phyloP scores from a whole-genome alignment of 78 protist species.

The Goniomonas avonlea region DNA sequence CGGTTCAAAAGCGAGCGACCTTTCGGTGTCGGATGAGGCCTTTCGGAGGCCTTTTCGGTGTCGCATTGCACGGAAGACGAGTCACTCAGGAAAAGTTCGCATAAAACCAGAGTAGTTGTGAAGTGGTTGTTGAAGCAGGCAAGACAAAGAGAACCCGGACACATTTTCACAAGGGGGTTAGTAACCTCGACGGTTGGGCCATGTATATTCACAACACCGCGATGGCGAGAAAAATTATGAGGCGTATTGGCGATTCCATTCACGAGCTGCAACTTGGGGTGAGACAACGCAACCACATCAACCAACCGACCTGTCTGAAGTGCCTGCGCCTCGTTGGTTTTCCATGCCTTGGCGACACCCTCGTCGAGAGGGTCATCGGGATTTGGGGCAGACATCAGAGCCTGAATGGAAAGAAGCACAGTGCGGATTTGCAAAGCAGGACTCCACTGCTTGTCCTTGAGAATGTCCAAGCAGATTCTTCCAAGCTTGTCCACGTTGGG shows the following conservation, averaged over 20 bases:
- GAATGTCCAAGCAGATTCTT: constrained; percentile 94
- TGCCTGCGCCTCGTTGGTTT: constrained; percentile 41
- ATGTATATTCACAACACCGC: no score
- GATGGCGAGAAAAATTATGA: no score
- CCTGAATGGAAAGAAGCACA: constrained; percentile 85
- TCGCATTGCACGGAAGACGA: no score
- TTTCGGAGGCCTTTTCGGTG: no score
- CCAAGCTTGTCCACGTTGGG: constrained; percentile 95
- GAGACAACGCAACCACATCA: not conserved
- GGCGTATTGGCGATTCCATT: not conserved
- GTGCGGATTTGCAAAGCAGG: constrained; percentile 94
- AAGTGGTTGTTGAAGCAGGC: no score
- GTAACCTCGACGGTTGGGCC: no score
- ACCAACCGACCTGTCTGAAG: constrained; percentile 8
- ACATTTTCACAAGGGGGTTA: no score
- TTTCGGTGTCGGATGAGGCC: no score
- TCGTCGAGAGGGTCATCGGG: constrained; percentile 86
- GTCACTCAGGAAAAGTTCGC: no score
- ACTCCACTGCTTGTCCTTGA: constrained; percentile 95
- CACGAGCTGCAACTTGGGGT: not conserved
- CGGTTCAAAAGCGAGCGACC: no score
- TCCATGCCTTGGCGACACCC: constrained; percentile 65
- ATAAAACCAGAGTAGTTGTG: no score
- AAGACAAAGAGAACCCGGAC: no score
- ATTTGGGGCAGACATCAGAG: constrained; percentile 72